Evolutionary conservation across 331 rosid genomes (phyloP), one percentile per base, ranked within the genome.

Genomic region (Telfairia occidentalis): DNA sequence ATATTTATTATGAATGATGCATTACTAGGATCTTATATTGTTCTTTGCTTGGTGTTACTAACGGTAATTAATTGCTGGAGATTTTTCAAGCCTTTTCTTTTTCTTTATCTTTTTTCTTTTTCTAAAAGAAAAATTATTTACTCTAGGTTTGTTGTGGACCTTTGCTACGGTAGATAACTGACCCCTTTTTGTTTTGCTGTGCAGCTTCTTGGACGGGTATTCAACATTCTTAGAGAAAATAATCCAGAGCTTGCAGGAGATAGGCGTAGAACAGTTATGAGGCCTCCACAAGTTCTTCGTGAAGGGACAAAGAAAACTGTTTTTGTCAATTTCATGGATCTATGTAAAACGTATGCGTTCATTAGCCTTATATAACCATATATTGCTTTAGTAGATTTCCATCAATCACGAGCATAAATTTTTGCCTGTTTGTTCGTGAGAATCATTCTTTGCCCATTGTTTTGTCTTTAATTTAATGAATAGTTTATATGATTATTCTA

Each of bases 221-320:
- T 90, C 63, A 89, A 90, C 81, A 92, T 92, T 78, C 96, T 92
- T 30, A 86, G 97, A 5, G 98, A 92, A 83, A 86, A 92, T 76
- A 92, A 93, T 79, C 97, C 98, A 0, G 97, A 93, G 75, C 90
- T 93, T 74, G 94, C 98, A 19, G 97, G 97, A 26, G 97, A 92
- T 78, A 82, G 97, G 78, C 89, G 97, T 58, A 83, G 98, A 84
- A 92, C 98, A 37, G 98, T 92, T 55, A 90, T 92, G 97, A 89
- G 98, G 89, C 98, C 98, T 79, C 98, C 98, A 15, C 97, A 92
- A 85, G 98, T 92, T 78, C 97, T 92, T 77, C 98, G 98, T 65
- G 98, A 92, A 74, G 98, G 98, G 83, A 92, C 98, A 60, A 92
- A 92, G 90, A 92, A 92, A 90, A 90, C 98, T 49, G 98, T 92